Base-by-base conservation (phyloP, 805 yeast species). In the Candida fluviatilis region DNA sequence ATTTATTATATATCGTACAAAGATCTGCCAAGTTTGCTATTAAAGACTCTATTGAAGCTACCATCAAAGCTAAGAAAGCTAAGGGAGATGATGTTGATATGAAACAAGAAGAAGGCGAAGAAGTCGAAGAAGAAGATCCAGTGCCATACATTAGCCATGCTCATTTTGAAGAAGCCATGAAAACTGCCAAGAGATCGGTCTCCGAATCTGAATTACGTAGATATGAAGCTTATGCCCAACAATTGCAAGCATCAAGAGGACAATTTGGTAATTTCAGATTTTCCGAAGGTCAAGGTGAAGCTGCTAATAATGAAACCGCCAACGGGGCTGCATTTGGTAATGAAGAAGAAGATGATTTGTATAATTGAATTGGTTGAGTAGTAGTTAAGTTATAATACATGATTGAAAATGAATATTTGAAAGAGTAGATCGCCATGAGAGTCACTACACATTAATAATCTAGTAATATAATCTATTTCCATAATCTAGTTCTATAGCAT, bases 121-220 rank as follows among this genome's bases (percentile, higher is more conserved):
- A 66, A 33, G 64, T 49, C 17, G 83, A 75, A 41, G 87, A 76
- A 44, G 87, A 78, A 63, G 99, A 93, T 62, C 88, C 95, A 21
- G 99, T 93, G 51, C 99, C 99, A 56, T 93, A 66, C 64, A 91
- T 93, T 55, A 86, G 96, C 21, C 85, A 84, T 59, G 83, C 82
- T 37, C 99, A 93, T 64, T 89, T 93, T 55, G 96, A 93, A 67
- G 98, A 93, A 73, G 99, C 99, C 34, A 93, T 93, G 99, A 90
- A 91, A 81, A 89, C 98, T 1, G 99, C 99, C 38, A 84, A 89
- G 67, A 85, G 98, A 55, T 90, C 97, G 40, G 99, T 93, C 35
- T 82, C 95, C 29, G 98, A 95, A 58, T 86, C 96, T 27, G 99
- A 93, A 68, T 76, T 93, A 58, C 93, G 99, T 69, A 90, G 99